Percentiles rank a stretch among this genome's conserved stretches.
These are phyloP conservation scores for Termitomyces eurrhizus DNA, from an alignment of 768 basidiomycete species.

Conservation along the genomic window DNA sequence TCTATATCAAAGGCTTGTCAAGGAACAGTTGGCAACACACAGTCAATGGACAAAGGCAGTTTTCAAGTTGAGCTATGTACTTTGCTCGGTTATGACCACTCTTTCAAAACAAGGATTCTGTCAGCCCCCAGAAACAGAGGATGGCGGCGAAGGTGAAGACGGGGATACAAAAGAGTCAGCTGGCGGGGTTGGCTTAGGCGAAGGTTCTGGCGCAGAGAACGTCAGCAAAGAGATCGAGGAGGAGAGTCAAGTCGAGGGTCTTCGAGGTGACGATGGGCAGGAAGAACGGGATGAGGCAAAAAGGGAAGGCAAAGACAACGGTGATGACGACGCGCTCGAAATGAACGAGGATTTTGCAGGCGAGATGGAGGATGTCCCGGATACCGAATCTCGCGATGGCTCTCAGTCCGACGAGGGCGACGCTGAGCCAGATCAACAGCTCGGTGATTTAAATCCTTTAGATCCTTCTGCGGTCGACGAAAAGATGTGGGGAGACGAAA, in stretches of 20 bases:
- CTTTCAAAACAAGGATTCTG: slow-evolving; percentile 90
- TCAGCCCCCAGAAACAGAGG: slow-evolving; percentile 72
- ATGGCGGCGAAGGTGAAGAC: slow-evolving; percentile 43
- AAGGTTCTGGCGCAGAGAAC: slow-evolving; percentile 81
- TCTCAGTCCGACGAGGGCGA: slow-evolving; percentile 54
- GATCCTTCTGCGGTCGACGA: slow-evolving; percentile 90
- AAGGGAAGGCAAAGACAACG: slow-evolving; percentile 44
- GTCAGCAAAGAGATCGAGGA: slow-evolving; percentile 95
- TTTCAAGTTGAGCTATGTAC: slow-evolving; percentile 80
- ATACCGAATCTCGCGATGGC: slow-evolving; percentile 50
- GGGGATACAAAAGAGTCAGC: slow-evolving; percentile 46
- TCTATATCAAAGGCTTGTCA: slow-evolving; percentile 52
- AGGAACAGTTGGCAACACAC: slow-evolving; percentile 53
- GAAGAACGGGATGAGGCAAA: slow-evolving; percentile 44
- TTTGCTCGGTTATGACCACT: slow-evolving; percentile 69
- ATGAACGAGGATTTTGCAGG: slow-evolving; percentile 92
- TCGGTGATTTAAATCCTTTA: slow-evolving; percentile 76
- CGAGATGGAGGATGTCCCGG: slow-evolving; percentile 77
- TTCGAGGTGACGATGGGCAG: slow-evolving; percentile 62
- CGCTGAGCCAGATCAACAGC: slow-evolving; percentile 73
- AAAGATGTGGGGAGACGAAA: slow-evolving; percentile 94
- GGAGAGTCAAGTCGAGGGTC: slow-evolving; percentile 93
- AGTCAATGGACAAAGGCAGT: slow-evolving; percentile 68
- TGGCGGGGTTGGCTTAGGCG: slow-evolving; percentile 85
- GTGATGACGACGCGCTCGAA: slow-evolving; percentile 79